phyloP scores from a whole-genome alignment of 768 basidiomycete genomes.

The Butyriboletus loyo region DNA sequence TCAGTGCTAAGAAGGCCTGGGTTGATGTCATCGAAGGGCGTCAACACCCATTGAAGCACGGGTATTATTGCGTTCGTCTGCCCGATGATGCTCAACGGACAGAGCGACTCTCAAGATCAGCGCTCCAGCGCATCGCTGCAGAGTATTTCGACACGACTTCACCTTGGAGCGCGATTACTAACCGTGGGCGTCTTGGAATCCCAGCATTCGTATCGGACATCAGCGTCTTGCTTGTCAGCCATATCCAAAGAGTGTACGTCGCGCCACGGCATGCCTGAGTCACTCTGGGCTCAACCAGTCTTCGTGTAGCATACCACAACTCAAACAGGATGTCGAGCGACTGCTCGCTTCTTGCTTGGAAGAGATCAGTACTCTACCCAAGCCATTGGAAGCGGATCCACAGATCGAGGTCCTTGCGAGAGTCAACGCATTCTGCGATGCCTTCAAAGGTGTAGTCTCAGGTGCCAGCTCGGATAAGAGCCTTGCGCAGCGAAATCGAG shows the following conservation, averaged over 20 bases:
- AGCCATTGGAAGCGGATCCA: slow-evolving; percentile 36
- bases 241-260: slow-evolving; percentile 54
- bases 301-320: slow-evolving; percentile 43
- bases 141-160: slow-evolving; percentile 45
- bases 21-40: slow-evolving; percentile 48
- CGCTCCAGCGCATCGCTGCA: slow-evolving; percentile 36
- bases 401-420: slow-evolving; percentile 44
- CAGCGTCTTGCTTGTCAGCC: slow-evolving; percentile 47
- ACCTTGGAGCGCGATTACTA: slow-evolving; percentile 54
- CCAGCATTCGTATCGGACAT: slow-evolving; percentile 48
- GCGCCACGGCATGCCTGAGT: not conserved
- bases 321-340: slow-evolving; percentile 38
- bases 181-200: slow-evolving; percentile 53
- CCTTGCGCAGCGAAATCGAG: slow-evolving; percentile 36
- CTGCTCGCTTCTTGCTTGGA: slow-evolving; percentile 36
- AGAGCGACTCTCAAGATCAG: slow-evolving; percentile 33
- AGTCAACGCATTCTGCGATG: slow-evolving; percentile 45
- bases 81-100: slow-evolving; percentile 56
- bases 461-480: slow-evolving; percentile 34
- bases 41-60: slow-evolving; percentile 44
- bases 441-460: slow-evolving; percentile 31
- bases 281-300: not conserved
- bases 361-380: slow-evolving; percentile 41
- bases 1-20: slow-evolving; percentile 43
- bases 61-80: slow-evolving; percentile 67